phyloP scores from a whole-genome alignment of 2,329 filamentous ascomycete species.

The Sclerotinia spermophila region DNA sequence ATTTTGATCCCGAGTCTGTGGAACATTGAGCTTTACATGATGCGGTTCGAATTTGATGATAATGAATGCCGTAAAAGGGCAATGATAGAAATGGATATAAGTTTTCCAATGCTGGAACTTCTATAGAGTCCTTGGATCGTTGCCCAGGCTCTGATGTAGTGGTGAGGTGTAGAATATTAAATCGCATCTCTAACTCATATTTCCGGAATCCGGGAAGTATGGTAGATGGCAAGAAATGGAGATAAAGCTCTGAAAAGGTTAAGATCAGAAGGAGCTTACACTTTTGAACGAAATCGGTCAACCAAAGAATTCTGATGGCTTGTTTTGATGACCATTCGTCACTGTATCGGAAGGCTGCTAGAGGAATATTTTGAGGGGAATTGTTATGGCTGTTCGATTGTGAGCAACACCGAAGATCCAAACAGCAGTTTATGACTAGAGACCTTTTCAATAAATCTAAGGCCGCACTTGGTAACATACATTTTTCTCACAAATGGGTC shows the following conservation, averaged over 20 bases:
- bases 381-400: neutral
- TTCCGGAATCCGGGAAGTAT: too few species aligned
- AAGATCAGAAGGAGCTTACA: neutral
- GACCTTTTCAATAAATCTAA: neutral
- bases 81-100: neutral
- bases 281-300: neutral
- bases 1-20: neutral
- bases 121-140: neutral
- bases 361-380: neutral
- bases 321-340: neutral
- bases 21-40: neutral
- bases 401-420: neutral
- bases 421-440: neutral
- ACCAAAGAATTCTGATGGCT: neutral
- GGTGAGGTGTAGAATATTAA: neutral
- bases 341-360: neutral
- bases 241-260: neutral
- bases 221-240: neutral
- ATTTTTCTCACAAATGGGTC: conserved; percentile 21
- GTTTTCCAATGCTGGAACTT: neutral
- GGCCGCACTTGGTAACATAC: conserved; percentile 17
- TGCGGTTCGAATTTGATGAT: neutral
- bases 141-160: conserved; percentile 21
- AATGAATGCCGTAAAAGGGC: neutral
- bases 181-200: neutral